Percentiles rank a stretch among this genome's conserved stretches.
phyloP scores from a whole-genome alignment of 495 filamentous ascomycete species.

The Lophiostoma macrostomum region DNA sequence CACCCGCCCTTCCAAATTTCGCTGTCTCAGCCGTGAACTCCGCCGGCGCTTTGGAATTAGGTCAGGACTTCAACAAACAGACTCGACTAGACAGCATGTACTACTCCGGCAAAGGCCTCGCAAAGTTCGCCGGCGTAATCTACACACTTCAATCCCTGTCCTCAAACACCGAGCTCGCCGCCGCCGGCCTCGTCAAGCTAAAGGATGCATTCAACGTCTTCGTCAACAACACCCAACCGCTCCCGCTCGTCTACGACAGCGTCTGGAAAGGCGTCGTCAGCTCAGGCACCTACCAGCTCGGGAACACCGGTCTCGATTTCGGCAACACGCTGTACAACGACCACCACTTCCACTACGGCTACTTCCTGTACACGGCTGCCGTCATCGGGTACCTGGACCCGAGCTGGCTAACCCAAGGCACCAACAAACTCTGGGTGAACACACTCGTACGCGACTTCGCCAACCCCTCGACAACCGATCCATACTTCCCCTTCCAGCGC shows the following conservation, averaged over 20 bases:
- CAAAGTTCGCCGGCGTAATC: conserved; percentile 76
- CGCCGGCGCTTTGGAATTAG: conserved; percentile 62
- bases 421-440: conserved; percentile 78
- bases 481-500: conserved; percentile 80
- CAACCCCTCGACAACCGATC: conserved; percentile 69
- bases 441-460: conserved; percentile 56
- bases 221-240: conserved; percentile 70
- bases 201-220: conserved; percentile 77
- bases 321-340: conserved; percentile 73
- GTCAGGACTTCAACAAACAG: conserved; percentile 66
- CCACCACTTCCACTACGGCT: conserved; percentile 91
- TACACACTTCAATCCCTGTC: conserved; percentile 67
- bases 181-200: conserved; percentile 61
- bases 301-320: conserved; percentile 56
- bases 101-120: conserved; percentile 87
- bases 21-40: conserved; percentile 55
- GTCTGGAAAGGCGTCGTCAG: conserved; percentile 84
- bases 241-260: conserved; percentile 63
- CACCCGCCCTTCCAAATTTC: too few relatives aligned
- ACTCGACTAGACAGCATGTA: conserved; percentile 88
- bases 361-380: conserved; percentile 87
- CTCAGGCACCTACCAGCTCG: conserved; percentile 70
- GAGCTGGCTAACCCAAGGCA: conserved; percentile 57
- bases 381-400: conserved; percentile 80
- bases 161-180: conserved; percentile 56